Conservation (phyloP, 129 eudicot species). For the Apium graveolens region DNA sequence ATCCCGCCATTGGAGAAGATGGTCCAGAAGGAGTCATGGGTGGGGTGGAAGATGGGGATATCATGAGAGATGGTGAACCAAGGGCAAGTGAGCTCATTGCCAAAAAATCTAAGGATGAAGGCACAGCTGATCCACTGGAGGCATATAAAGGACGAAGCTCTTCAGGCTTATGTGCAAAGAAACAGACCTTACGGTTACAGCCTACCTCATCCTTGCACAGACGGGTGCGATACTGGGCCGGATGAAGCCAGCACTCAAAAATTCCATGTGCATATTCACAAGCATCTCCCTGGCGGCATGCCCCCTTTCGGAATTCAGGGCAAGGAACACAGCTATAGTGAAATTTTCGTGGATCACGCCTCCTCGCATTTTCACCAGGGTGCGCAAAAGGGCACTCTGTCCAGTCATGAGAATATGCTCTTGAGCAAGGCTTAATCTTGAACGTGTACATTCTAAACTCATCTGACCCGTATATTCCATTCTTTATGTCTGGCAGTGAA, state of each 20-base stretch:
- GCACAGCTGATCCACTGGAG: constrained; percentile 78
- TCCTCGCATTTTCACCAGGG: constrained; percentile 86
- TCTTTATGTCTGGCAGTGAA: constrained; percentile 66
- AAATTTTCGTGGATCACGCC: constrained; percentile 73
- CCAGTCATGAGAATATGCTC: constrained; percentile 95
- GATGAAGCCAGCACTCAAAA: constrained; percentile 92
- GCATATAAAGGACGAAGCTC: constrained; percentile 78
- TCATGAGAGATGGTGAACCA: constrained; percentile 47
- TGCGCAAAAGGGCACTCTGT: constrained; percentile 91
- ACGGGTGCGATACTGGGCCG: constrained; percentile 82
- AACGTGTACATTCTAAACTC: constrained; percentile 77
- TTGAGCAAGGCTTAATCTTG: constrained; percentile 83
- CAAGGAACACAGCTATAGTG: constrained; percentile 85
- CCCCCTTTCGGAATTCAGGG: constrained; percentile 70
- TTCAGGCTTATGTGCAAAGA: constrained; percentile 77
- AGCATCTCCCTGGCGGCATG: constrained; percentile 64
- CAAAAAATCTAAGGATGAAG: constrained; percentile 49
- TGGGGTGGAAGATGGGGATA: constrained; percentile 41
- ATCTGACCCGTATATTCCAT: constrained; percentile 67
- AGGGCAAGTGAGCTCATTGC: constrained; percentile 48
- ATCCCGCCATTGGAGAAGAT: constrained; percentile 46
- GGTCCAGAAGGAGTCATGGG: constrained; percentile 37
- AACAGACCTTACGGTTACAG: constrained; percentile 65
- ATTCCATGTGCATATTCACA: constrained; percentile 91
- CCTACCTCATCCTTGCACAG: constrained; percentile 68